Evolutionary conservation across 2,329 filamentous ascomycete species (phyloP).

Genomic region (Hypoxylon sp.): DNA sequence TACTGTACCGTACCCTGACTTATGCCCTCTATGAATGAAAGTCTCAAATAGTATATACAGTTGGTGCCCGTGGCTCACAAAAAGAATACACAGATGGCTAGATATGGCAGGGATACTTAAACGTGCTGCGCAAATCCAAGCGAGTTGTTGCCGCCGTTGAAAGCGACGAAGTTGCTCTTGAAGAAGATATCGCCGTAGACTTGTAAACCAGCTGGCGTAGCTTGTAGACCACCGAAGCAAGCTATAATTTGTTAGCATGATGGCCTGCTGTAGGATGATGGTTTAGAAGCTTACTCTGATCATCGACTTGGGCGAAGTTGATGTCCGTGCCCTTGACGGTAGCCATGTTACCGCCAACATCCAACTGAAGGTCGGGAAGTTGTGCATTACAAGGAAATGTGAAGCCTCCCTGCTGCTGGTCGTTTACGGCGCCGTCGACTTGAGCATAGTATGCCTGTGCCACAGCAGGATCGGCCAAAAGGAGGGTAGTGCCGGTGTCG

Average conservation of each 20-base stretch:
- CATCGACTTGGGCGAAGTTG: conserved; percentile 66
- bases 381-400: conserved; percentile 63
- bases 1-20: conserved; percentile 37
- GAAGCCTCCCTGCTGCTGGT: conserved; percentile 60
- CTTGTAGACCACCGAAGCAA: conserved; percentile 79
- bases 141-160: conserved; percentile 69
- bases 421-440: conserved; percentile 61
- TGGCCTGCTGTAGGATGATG: not conserved
- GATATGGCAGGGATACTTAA: conserved; percentile 58
- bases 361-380: conserved; percentile 67
- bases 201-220: conserved; percentile 68
- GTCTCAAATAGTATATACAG: conserved; percentile 39
- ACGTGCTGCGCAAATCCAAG: conserved; percentile 67
- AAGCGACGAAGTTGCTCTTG: conserved; percentile 72
- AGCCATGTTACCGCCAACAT: conserved; percentile 71
- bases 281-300: conserved; percentile 63
- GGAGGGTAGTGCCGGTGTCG: conserved; percentile 75
- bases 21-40: conserved; percentile 24
- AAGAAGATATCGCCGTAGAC: conserved; percentile 76
- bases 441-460: conserved; percentile 65
- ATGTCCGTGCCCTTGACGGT: conserved; percentile 68
- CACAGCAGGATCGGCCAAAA: conserved; percentile 70
- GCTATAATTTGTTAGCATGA: conserved; percentile 53
- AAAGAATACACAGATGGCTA: conserved; percentile 23
- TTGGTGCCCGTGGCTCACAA: conserved; percentile 17